Evolutionary conservation across 306 rosid species (phyloP).

Genomic region (Lagenaria siceraria): DNA sequence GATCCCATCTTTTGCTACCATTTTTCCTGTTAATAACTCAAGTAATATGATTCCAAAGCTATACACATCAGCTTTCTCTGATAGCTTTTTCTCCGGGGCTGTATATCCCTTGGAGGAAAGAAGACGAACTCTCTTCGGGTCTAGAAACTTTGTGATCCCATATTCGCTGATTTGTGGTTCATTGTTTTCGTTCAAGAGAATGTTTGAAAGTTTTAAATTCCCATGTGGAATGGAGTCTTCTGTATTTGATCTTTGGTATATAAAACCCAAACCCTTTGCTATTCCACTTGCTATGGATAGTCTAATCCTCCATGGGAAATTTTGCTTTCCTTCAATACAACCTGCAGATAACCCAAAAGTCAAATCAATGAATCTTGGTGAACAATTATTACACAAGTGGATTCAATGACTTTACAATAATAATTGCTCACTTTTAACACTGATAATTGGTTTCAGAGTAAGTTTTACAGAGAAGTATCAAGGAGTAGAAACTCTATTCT

Average conservation of each 20-base stretch:
- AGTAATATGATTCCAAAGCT: constrained; percentile 60
- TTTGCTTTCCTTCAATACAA: constrained; percentile 32
- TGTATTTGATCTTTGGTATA: constrained; percentile 25
- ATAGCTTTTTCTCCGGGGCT: constrained; percentile 44
- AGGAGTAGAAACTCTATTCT: not conserved
- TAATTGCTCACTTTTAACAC: not conserved
- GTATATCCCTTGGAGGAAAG: constrained; percentile 37
- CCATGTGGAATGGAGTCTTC: constrained; percentile 47
- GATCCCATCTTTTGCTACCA: constrained; percentile 34
- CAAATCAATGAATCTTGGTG: not conserved
- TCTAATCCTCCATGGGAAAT: constrained; percentile 48
- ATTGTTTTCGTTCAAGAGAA: constrained; percentile 41
- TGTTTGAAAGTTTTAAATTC: constrained; percentile 63
- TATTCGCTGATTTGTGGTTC: constrained; percentile 57
- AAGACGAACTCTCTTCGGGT: constrained; percentile 21
- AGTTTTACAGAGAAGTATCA: not conserved
- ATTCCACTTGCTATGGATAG: constrained; percentile 52
- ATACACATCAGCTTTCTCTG: constrained; percentile 51
- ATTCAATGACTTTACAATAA: not conserved
- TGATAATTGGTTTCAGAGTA: not conserved
- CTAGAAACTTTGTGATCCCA: constrained; percentile 43
- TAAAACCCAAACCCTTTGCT: constrained; percentile 50
- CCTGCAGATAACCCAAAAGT: constrained; percentile 25
- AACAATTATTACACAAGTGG: not conserved
- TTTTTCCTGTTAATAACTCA: constrained; percentile 52